Conservation (phyloP, 768 basidiomycete species). For the Lentinula boryana region DNA sequence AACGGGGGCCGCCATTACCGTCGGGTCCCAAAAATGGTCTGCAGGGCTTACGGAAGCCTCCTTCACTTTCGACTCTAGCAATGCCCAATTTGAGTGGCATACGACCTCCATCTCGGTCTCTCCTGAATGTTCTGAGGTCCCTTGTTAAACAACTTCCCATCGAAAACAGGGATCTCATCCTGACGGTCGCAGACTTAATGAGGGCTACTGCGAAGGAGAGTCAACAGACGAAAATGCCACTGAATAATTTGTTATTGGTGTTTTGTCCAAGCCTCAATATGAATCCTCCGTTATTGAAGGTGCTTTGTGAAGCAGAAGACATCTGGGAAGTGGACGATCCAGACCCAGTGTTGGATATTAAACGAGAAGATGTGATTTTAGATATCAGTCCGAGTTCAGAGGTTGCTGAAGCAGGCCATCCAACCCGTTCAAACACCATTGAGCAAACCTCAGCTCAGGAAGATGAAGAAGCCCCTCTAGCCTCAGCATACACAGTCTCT, state of each 20-base stretch:
- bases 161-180: slow-evolving; percentile 81
- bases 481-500: background rate
- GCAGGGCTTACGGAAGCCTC: slow-evolving; percentile 59
- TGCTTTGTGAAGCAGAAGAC: slow-evolving; percentile 63
- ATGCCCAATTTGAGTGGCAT: slow-evolving; percentile 61
- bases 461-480: background rate
- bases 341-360: slow-evolving; percentile 25
- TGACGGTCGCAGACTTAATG: slow-evolving; percentile 78
- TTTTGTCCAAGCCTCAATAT: slow-evolving; percentile 85
- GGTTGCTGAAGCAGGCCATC: slow-evolving; percentile 5
- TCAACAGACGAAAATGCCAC: slow-evolving; percentile 85
- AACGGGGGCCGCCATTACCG: slow-evolving; percentile 27
- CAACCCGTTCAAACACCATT: slow-evolving; percentile 10
- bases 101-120: slow-evolving; percentile 53
- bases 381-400: slow-evolving; percentile 21
- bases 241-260: slow-evolving; percentile 82
- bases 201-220: slow-evolving; percentile 62
- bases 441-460: background rate
- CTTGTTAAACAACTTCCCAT: slow-evolving; percentile 65
- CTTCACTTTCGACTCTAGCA: slow-evolving; percentile 73
- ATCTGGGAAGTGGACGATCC: slow-evolving; percentile 47
- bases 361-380: slow-evolving; percentile 17
- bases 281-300: slow-evolving; percentile 65
- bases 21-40: slow-evolving; percentile 30
- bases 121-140: slow-evolving; percentile 52